A percentile compares a stretch with the other conserved stretches of the same genome.
phyloP scores from a whole-genome alignment of 768 basidiomycete genomes.

The Lactifluus subvellereus region DNA sequence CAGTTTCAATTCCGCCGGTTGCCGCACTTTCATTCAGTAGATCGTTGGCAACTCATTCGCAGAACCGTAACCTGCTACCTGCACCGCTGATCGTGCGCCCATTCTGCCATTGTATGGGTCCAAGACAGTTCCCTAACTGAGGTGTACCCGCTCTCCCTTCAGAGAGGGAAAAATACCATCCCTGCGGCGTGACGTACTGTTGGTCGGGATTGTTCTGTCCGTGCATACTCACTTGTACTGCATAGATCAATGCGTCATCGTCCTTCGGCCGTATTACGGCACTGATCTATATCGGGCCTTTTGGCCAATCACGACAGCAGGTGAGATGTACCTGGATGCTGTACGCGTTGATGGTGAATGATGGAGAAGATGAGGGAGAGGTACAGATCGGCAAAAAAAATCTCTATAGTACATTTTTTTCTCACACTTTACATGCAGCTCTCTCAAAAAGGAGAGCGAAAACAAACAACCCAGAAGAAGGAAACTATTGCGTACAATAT shows the following conservation, averaged over 20 bases:
- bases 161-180: too few species aligned
- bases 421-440: neutral
- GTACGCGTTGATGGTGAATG: neutral
- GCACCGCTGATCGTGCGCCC: too few species aligned
- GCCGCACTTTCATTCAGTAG: neutral
- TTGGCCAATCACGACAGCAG: neutral
- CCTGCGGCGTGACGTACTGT: too few species aligned
- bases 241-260: neutral
- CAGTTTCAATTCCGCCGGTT: neutral
- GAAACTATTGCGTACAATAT: neutral
- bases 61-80: neutral
- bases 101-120: neutral
- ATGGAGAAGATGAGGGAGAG: neutral
- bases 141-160: neutral
- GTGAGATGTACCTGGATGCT: conserved; percentile 9
- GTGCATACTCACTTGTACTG: neutral
- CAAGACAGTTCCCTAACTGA: neutral
- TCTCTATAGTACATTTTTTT: neutral
- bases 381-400: neutral
- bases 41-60: neutral
- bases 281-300: neutral
- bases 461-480: neutral
- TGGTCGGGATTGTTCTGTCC: too few species aligned
- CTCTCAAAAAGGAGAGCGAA: neutral
- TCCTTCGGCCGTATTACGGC: neutral